phyloP scores from a whole-genome alignment of 164 flowering plant genomes.

The Piper longum region DNA sequence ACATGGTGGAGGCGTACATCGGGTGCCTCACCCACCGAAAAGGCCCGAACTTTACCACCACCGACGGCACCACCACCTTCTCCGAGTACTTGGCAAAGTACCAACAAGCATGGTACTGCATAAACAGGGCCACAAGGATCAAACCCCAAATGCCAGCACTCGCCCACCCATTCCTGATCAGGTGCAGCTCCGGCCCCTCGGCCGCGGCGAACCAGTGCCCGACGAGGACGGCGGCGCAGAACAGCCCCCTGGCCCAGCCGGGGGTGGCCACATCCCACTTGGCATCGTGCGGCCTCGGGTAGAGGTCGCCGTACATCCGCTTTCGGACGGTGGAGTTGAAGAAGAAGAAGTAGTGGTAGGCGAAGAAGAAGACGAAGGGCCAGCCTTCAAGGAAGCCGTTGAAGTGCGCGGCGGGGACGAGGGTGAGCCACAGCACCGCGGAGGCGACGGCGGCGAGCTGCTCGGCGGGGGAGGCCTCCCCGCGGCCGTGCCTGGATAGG shows the following conservation, averaged over 20 bases:
- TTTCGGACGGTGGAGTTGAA: constrained; percentile 62
- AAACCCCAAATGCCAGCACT: constrained; percentile 34
- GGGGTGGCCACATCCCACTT: too few relatives aligned
- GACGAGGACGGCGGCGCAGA: too few relatives aligned
- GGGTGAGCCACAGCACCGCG: constrained; percentile 67
- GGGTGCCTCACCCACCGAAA: constrained; percentile 90
- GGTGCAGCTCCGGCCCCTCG: too few relatives aligned
- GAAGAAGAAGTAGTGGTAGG: constrained; percentile 82
- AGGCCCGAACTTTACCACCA: constrained; percentile 89
- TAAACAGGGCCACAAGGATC: constrained; percentile 39
- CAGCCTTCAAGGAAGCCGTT: constrained; percentile 88
- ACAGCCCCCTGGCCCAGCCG: too few relatives aligned
- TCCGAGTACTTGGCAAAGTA: constrained; percentile 84
- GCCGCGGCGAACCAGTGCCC: too few relatives aligned
- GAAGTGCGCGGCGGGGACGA: constrained; percentile 73
- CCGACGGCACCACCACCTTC: constrained; percentile 71
- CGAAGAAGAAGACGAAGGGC: constrained; percentile 75
- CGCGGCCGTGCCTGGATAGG: constrained; percentile 29
- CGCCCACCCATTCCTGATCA: too few relatives aligned
- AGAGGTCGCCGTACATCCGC: constrained; percentile 64
- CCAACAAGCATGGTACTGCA: constrained; percentile 58
- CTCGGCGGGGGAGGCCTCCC: constrained; percentile 45
- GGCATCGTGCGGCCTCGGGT: too few relatives aligned
- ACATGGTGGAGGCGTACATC: constrained; percentile 66
- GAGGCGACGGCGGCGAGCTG: constrained; percentile 59